Percentiles rank a stretch among this genome's conserved stretches.
phyloP scores from a whole-genome alignment of 2,329 filamentous ascomycete species.

The Colletotrichum orchidophilum region DNA sequence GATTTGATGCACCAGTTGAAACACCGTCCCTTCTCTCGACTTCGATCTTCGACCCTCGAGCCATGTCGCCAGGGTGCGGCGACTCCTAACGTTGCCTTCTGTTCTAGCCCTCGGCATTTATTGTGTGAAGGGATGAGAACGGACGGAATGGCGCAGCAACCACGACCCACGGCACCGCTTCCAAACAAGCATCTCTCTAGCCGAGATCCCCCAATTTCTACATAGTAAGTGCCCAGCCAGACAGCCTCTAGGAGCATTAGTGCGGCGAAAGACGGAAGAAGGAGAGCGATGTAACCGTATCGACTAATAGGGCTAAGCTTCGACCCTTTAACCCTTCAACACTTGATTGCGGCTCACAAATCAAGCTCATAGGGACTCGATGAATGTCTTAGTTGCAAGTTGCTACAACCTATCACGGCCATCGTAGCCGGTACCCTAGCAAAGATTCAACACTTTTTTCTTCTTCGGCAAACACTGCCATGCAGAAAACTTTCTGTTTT shows the following conservation, averaged over 20 bases:
- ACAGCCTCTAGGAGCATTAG: not conserved
- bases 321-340: not conserved
- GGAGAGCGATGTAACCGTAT: not conserved
- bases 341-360: conserved; percentile 16
- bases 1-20: conserved; percentile 31
- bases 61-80: not conserved
- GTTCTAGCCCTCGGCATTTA: conserved; percentile 19
- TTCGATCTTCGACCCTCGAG: not conserved
- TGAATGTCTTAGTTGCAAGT: not conserved
- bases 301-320: conserved; percentile 14
- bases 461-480: conserved; percentile 1
- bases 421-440: conserved; percentile 1
- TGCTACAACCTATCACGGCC: conserved; percentile 5
- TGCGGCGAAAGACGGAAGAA: not conserved
- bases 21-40: conserved; percentile 10
- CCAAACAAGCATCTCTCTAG: conserved; percentile 13
- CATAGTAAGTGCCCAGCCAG: not conserved
- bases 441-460: not conserved
- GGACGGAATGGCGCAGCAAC: conserved; percentile 28
- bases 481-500: not conserved
- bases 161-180: conserved; percentile 3
- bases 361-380: conserved; percentile 15
- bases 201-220: not conserved
- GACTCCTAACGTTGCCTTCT: conserved; percentile 4
- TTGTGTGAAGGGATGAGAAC: conserved; percentile 8